Base-by-base conservation (phyloP, 2,329 filamentous ascomycete species). In the Ramularia endophylla region DNA sequence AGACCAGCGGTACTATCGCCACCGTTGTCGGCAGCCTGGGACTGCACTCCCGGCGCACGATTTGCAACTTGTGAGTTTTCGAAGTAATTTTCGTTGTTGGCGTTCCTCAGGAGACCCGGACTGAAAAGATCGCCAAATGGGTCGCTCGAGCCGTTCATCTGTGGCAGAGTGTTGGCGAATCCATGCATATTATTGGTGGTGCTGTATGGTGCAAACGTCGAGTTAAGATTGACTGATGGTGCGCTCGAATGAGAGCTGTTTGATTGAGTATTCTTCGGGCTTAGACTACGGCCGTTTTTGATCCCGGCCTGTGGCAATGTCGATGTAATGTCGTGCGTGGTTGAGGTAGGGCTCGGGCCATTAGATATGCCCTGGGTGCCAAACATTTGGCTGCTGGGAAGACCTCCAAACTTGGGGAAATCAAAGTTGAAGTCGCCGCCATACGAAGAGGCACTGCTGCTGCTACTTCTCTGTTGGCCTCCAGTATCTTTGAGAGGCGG, bases 391-490 rank as follows among this genome's bases (percentile, higher is more conserved):
- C 69, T 65, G 19, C 69, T 70, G 15, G 77, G 75, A 18, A 94
- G 74, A 44, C 81, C 76, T 34, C 92, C 92, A 57, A 98, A 97
- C 60, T 85, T 89, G 51, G 92, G 90, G 51, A 97, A 97, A 53
- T 97, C 90, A 55, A 98, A 97, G 53, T 90, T 83, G 60, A 97
- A 97, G 61, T 58, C 53, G 36, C 84, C 52, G 80, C 82, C 62
- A 70, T 77, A 47, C 7, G 42, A 47, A 22, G 43, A 32, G 22
- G 40, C 37, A 38, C 46, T 40, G 18, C 41, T 55, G 46, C 51
- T 57, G n/a, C 51, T 55, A 40, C 54, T 65, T 34, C 63, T 41
- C 19, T 43, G 38, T 18, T 43, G 46, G n/a, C 37, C 40, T 31
- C 46, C 47, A 18, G 47, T 46, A 38, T 63, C 63, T 43, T 61